Percentiles rank a stretch among this genome's conserved stretches.
Conservation (phyloP, 1,284 basidiomycete species). For the Ganoderma meredithae region DNA sequence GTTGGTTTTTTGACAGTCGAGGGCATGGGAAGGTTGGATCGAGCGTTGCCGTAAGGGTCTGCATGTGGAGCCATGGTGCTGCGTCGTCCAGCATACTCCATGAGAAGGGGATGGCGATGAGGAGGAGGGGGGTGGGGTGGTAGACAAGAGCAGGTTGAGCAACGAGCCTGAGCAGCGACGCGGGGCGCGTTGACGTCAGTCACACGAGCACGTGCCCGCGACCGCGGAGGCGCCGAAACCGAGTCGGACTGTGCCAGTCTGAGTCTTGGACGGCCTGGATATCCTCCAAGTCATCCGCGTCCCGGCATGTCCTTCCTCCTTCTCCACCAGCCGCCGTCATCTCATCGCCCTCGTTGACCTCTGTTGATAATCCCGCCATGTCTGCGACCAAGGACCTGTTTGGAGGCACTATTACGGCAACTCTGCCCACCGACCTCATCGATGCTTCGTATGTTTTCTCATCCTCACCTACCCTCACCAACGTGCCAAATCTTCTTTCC, state of each 20-base stretch:
- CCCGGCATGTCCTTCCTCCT: slow-evolving; percentile 5
- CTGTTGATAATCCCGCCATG: slow-evolving; percentile 25
- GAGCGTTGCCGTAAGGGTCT: slow-evolving; percentile 58
- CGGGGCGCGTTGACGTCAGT: slow-evolving; percentile 32
- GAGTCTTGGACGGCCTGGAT: slow-evolving; percentile 10
- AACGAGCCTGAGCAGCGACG: slow-evolving; percentile 23
- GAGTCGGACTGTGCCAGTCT: not conserved
- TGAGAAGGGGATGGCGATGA: slow-evolving; percentile 22
- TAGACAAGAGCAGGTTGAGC: slow-evolving; percentile 21
- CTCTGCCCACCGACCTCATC: slow-evolving; percentile 66
- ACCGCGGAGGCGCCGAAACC: not conserved
- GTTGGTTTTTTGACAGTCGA: slow-evolving; percentile 73
- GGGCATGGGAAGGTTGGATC: slow-evolving; percentile 53
- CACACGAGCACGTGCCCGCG: slow-evolving; percentile 36
- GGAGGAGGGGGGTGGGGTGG: slow-evolving; percentile 8
- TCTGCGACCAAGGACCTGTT: slow-evolving; percentile 55
- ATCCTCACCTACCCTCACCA: slow-evolving; percentile 15
- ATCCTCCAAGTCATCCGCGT: not conserved
- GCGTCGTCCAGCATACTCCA: slow-evolving; percentile 55
- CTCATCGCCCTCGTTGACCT: not conserved
- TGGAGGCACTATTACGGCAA: slow-evolving; percentile 83
- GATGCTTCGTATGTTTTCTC: slow-evolving; percentile 84
- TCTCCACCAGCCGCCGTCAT: not conserved
- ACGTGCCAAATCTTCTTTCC: slow-evolving; percentile 7
- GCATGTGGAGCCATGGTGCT: slow-evolving; percentile 63